Evolutionary conservation across 176 grass and related monocot species (phyloP).

Genomic region (Lolium perenne): DNA sequence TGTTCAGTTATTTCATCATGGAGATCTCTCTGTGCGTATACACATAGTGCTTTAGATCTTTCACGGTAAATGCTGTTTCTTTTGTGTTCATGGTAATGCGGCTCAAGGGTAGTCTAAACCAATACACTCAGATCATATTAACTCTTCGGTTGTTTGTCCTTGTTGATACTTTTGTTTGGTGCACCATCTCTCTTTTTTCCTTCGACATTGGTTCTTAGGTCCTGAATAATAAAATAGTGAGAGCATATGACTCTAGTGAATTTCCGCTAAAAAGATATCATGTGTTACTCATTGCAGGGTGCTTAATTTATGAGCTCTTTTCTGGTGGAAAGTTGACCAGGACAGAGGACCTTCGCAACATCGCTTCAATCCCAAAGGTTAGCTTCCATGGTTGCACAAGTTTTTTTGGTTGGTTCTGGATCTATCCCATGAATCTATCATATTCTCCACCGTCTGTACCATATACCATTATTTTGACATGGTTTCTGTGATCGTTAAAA

Average conservation of each 20-base stretch:
- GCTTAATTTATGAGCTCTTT: slow-evolving; percentile 99
- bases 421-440: not conserved
- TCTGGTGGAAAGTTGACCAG: slow-evolving; percentile 78
- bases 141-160: slow-evolving; percentile 23
- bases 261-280: not conserved
- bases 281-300: slow-evolving; percentile 59
- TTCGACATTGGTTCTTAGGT: slow-evolving; percentile 25
- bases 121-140: not conserved
- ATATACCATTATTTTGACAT: not conserved
- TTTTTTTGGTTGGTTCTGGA: slow-evolving; percentile 44
- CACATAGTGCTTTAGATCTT: not conserved
- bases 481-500: not conserved
- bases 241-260: not conserved
- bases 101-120: not conserved
- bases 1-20: slow-evolving; percentile 6
- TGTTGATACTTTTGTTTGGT: slow-evolving; percentile 11
- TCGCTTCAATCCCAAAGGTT: slow-evolving; percentile 93
- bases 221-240: slow-evolving; percentile 42
- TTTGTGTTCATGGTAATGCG: slow-evolving; percentile 34
- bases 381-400: slow-evolving; percentile 10
- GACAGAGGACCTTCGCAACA: slow-evolving; percentile 97
- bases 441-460: slow-evolving; percentile 5
- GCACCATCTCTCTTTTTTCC: not conserved
- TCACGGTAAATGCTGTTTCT: not conserved
- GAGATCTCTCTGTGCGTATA: not conserved